Percentiles rank a stretch among this genome's conserved stretches.
Evolutionary conservation across 208 protist species (phyloP).

Genomic region (Acanthamoeba sp.): DNA sequence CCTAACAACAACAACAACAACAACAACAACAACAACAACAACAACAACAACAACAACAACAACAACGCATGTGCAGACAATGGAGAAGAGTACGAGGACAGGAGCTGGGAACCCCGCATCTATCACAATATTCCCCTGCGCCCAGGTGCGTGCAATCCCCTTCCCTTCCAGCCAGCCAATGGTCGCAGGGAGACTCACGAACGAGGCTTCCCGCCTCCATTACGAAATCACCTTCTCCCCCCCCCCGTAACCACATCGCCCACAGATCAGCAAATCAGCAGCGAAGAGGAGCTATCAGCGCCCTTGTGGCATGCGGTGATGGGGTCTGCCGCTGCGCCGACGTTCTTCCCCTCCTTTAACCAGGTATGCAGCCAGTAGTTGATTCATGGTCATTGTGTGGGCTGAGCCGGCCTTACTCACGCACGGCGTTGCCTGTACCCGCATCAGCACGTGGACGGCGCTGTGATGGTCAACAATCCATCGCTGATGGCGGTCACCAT

Average conservation of each 20-base stretch:
- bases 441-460: slow-evolving; percentile 36
- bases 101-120: slow-evolving; percentile 42
- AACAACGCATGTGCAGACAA: neutral
- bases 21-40: neutral
- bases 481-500: slow-evolving; percentile 14
- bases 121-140: slow-evolving; percentile 49
- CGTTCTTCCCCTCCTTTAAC: slow-evolving; percentile 62
- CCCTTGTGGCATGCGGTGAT: slow-evolving; percentile 30
- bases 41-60: too few species aligned
- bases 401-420: too few species aligned
- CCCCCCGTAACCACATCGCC: too few species aligned
- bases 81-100: neutral
- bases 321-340: slow-evolving; percentile 23
- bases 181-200: neutral
- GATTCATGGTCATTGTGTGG: neutral
- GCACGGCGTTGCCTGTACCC: too few species aligned
- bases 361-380: neutral
- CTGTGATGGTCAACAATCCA: slow-evolving; percentile 59
- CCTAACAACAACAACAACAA: too few species aligned
- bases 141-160: neutral
- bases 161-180: neutral
- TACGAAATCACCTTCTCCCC: too few species aligned
- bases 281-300: neutral
- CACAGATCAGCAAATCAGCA: slow-evolving; percentile 32
- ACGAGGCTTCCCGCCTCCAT: too few species aligned